These are phyloP conservation scores for Aspergillus ochraceoroseus DNA, from an alignment of 2,329 filamentous ascomycete species.

Conservation along the genomic window DNA sequence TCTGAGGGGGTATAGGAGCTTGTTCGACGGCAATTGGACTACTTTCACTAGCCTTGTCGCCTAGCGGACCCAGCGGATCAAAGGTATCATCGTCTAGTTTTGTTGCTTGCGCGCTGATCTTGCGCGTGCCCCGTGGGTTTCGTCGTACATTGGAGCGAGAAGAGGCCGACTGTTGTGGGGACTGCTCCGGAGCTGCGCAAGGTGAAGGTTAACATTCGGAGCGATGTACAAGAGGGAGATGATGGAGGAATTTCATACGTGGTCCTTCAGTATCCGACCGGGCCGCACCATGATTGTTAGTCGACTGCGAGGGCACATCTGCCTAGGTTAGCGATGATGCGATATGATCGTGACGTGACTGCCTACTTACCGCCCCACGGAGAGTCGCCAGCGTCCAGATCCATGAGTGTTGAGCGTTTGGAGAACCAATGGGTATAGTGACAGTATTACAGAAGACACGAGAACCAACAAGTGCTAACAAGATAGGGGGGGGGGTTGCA, in stretches of 20 bases:
- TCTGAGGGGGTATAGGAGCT: constrained; percentile 56
- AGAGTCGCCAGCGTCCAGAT: constrained; percentile 45
- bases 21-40: constrained; percentile 46
- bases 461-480: not conserved
- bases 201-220: constrained; percentile 11
- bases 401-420: constrained; percentile 28
- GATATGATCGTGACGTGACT: constrained; percentile 24
- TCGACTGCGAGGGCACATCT: constrained; percentile 48
- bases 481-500: constrained; percentile 3
- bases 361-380: constrained; percentile 47
- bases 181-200: constrained; percentile 26
- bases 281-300: constrained; percentile 23
- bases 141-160: constrained; percentile 48
- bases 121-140: constrained; percentile 51
- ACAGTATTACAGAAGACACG: constrained; percentile 2
- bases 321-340: constrained; percentile 24
- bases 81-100: constrained; percentile 59
- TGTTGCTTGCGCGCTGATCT: constrained; percentile 57
- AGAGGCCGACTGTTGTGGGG: constrained; percentile 39
- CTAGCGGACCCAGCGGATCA: constrained; percentile 59
- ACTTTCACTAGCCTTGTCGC: constrained; percentile 41
- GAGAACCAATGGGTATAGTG: constrained; percentile 8
- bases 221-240: not conserved
- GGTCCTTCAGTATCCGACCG: constrained; percentile 30
- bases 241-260: constrained; percentile 27